These are phyloP conservation scores for Puccinellia tenuiflora DNA, from an alignment of 176 grass and related monocot genomes.

Conservation along the genomic window DNA sequence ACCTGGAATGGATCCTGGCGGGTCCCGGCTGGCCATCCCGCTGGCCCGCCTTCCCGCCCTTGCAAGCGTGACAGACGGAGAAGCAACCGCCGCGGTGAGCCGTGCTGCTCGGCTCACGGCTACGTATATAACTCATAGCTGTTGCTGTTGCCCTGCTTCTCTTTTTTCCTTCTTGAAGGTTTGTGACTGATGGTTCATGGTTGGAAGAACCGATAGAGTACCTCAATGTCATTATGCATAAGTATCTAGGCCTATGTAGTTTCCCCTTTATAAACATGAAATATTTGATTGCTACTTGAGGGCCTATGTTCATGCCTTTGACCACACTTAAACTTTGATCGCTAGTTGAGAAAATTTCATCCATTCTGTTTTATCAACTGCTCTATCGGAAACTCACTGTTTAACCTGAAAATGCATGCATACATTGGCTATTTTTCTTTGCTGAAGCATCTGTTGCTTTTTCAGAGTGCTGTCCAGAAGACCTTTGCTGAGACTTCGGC, in stretches of 20 bases:
- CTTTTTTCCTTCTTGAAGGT: not conserved
- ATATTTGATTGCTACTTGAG: not conserved
- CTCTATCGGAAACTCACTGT: not conserved
- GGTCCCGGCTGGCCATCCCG: no score
- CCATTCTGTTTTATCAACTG: not conserved
- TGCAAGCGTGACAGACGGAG: no score
- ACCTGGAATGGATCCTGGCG: no score
- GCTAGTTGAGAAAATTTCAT: not conserved
- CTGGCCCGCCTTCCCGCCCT: no score
- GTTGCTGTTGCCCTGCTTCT: not conserved
- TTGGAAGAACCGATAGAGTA: not conserved
- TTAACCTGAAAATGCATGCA: not conserved
- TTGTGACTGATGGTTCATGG: not conserved
- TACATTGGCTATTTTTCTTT: not conserved
- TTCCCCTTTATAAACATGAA: not conserved
- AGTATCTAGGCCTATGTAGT: not conserved
- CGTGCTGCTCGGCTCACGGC: no score
- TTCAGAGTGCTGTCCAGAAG: constrained; percentile 43
- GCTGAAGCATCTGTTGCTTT: constrained; percentile 2
- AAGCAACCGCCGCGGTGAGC: no score
- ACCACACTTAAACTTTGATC: not conserved
- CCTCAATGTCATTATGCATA: not conserved
- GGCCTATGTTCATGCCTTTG: not conserved
- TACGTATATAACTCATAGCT: not conserved
- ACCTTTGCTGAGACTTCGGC: constrained; percentile 26